Evolutionary conservation across 805 yeast genomes (phyloP).

Genomic region (Candida silvicultrix): DNA sequence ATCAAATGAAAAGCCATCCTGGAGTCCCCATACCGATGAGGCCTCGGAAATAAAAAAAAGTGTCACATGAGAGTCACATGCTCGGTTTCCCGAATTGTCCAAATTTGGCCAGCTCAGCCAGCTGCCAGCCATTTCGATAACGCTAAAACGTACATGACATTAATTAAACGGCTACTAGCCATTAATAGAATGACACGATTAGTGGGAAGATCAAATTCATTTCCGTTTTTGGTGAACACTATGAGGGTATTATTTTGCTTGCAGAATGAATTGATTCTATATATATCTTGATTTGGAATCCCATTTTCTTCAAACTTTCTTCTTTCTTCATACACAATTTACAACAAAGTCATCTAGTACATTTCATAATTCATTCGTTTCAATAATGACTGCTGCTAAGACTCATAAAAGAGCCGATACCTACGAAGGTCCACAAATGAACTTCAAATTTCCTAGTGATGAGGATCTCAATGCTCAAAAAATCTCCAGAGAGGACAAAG

Average conservation of each 20-base stretch:
- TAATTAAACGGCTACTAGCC: neutral
- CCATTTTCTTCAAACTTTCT: neutral
- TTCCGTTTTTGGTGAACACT: neutral
- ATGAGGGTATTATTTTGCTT: neutral
- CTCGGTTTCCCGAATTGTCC: neutral
- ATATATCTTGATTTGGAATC: neutral
- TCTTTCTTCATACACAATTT: conserved; percentile 2
- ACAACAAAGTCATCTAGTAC: conserved; percentile 1
- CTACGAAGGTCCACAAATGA: conserved; percentile 33
- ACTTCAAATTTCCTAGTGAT: conserved; percentile 30
- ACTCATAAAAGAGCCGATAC: conserved; percentile 29
- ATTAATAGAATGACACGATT: neutral
- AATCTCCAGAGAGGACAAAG: neutral
- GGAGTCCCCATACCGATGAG: neutral
- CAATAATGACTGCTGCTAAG: neutral
- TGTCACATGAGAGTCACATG: neutral
- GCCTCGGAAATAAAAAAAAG: neutral
- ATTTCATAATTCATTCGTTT: neutral
- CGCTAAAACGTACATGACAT: neutral
- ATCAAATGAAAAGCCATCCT: no score
- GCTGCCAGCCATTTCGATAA: neutral
- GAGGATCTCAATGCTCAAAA: conserved; percentile 13
- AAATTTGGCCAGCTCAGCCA: neutral
- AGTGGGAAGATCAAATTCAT: neutral
- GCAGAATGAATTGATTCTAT: neutral